Conservation (phyloP, 2,329 filamentous ascomycete species). For the Fusarium chlamydosporum region DNA sequence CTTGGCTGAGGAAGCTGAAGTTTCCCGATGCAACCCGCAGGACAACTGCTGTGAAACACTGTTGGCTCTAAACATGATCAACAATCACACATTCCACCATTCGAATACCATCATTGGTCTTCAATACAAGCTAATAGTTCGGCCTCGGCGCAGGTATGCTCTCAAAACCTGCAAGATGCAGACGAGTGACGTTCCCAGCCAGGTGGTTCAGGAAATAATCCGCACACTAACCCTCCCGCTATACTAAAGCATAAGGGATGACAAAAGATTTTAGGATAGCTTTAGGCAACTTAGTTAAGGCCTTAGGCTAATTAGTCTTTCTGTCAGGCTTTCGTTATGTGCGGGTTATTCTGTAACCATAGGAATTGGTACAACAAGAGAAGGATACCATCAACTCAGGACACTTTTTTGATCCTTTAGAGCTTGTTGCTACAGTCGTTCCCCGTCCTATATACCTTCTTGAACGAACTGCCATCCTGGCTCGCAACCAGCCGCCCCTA, state of each 20-base stretch:
- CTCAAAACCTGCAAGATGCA: background rate
- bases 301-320: too few species aligned
- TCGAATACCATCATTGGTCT: slow-evolving; percentile 7
- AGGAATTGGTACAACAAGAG: background rate
- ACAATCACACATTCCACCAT: slow-evolving; percentile 23
- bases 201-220: too few species aligned
- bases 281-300: too few species aligned
- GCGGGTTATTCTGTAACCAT: too few species aligned
- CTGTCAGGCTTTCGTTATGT: too few species aligned
- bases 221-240: too few species aligned
- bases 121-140: background rate
- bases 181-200: background rate
- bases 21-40: slow-evolving; percentile 5
- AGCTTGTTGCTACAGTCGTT: background rate
- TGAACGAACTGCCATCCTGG: background rate
- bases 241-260: too few species aligned
- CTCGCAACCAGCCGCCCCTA: slow-evolving; percentile 17
- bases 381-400: too few species aligned
- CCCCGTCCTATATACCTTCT: background rate
- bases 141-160: slow-evolving; percentile 8
- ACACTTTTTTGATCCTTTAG: background rate
- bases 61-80: slow-evolving; percentile 24
- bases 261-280: too few species aligned
- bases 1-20: slow-evolving; percentile 2
- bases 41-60: slow-evolving; percentile 3